These are phyloP conservation scores for Debaryomyces psychrophilus DNA, from an alignment of 1,139 yeast genomes.

Conservation along the genomic window DNA sequence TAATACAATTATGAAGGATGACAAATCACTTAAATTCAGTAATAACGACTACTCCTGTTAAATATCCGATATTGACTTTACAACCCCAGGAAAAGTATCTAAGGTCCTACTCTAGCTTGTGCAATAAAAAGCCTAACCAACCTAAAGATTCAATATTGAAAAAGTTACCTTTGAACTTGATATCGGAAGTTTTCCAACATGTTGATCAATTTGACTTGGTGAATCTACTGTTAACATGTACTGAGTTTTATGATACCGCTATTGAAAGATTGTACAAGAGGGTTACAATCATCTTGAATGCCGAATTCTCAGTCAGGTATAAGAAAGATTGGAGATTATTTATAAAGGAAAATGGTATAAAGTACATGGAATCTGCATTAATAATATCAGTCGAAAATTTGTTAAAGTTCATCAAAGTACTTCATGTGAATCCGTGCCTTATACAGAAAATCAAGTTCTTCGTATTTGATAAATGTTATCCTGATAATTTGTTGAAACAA, in stretches of 20 bases:
- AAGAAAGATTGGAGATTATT: slow-evolving; percentile 19
- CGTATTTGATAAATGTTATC: slow-evolving; percentile 40
- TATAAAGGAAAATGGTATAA: slow-evolving; percentile 35
- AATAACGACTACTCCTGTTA: not conserved
- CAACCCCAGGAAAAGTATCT: not conserved
- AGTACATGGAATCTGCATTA: slow-evolving; percentile 36
- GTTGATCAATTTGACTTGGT: slow-evolving; percentile 40
- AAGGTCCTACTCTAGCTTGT: not conserved
- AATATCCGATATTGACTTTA: slow-evolving; percentile 3
- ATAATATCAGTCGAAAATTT: slow-evolving; percentile 26
- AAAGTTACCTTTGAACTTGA: slow-evolving; percentile 18
- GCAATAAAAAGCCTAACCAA: slow-evolving; percentile 8
- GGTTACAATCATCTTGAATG: slow-evolving; percentile 36
- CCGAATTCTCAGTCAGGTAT: slow-evolving; percentile 33
- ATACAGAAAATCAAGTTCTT: slow-evolving; percentile 32
- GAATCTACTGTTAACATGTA: slow-evolving; percentile 29
- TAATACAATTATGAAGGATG: slow-evolving; percentile 5
- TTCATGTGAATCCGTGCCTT: slow-evolving; percentile 24
- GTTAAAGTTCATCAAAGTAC: slow-evolving; percentile 23
- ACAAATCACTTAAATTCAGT: slow-evolving; percentile 3
- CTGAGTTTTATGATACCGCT: slow-evolving; percentile 28
- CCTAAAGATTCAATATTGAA: slow-evolving; percentile 13
- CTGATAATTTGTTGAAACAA: slow-evolving; percentile 15
- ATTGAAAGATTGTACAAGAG: slow-evolving; percentile 31
- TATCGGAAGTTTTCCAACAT: slow-evolving; percentile 18